A percentile compares a stretch with the other conserved stretches of the same genome.
These are phyloP conservation scores for Talinum fruticosum DNA, from an alignment of 148 eudicot species.

Conservation along the genomic window DNA sequence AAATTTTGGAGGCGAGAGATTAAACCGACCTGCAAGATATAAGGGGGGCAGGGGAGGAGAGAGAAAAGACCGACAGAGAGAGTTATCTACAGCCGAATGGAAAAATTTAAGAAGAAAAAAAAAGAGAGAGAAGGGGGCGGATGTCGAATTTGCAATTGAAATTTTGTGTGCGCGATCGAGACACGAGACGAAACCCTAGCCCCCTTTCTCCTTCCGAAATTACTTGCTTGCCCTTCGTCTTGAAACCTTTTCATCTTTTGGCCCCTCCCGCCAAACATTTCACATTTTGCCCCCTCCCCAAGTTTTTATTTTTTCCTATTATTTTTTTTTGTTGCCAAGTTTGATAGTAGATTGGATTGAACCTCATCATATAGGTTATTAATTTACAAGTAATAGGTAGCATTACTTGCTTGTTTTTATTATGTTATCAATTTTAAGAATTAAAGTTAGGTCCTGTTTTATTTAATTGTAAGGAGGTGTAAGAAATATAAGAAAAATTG, in stretches of 20 bases:
- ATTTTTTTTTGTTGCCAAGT: no score
- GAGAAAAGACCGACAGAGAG: constrained; percentile 20
- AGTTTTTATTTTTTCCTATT: no score
- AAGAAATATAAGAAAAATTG: no score
- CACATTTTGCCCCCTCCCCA: background rate
- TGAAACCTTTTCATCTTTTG: constrained; percentile 4
- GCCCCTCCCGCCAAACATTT: constrained; percentile 38
- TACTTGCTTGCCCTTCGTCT: constrained; percentile 28
- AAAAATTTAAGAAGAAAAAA: background rate
- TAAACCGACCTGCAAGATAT: constrained; percentile 20
- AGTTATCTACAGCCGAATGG: constrained; percentile 15
- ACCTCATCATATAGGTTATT: no score
- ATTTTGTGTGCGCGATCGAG: background rate
- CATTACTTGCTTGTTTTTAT: no score
- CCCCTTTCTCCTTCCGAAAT: background rate
- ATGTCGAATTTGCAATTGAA: background rate
- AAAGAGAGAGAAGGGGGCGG: background rate
- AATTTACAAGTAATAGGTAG: no score
- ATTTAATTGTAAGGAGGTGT: no score
- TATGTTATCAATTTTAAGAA: no score
- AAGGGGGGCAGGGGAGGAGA: constrained; percentile 7
- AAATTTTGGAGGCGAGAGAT: constrained; percentile 4
- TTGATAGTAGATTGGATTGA: no score
- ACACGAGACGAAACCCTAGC: constrained; percentile 29
- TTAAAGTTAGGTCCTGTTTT: no score